These are phyloP conservation scores for Magnaporthiopsis incrustans DNA, from an alignment of 2,329 filamentous ascomycete species.

Conservation along the genomic window DNA sequence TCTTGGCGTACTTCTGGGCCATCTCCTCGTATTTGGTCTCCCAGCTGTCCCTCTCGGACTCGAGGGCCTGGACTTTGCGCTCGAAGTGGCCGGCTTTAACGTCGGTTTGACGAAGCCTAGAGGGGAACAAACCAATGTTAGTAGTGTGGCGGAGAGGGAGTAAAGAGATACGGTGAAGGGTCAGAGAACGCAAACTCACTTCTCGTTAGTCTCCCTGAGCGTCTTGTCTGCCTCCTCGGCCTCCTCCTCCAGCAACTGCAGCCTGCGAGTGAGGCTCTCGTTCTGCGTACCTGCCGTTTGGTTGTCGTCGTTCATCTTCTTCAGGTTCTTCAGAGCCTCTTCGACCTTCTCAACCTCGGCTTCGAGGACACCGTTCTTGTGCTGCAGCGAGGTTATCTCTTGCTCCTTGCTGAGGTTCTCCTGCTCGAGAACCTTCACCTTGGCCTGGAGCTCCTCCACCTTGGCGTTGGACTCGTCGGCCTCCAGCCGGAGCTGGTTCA, in stretches of 20 bases:
- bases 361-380: conserved; percentile 93
- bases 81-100: conserved; percentile 99
- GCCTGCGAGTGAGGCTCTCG: conserved; percentile 82
- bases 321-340: conserved; percentile 71
- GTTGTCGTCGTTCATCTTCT: conserved; percentile 77
- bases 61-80: conserved; percentile 96
- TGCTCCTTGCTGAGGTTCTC: conserved; percentile 96
- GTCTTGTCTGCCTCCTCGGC: conserved; percentile 95
- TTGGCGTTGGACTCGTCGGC: conserved; percentile 76
- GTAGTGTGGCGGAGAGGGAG: conserved; percentile 1
- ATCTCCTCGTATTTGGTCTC: conserved; percentile 98
- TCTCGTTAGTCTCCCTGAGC: conserved; percentile 94
- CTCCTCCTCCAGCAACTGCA: conserved; percentile 96
- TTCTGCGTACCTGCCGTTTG: conserved; percentile 79
- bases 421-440: conserved; percentile 84
- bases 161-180: background rate
- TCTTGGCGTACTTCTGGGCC: conserved; percentile 73
- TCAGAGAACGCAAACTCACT: conserved; percentile 55
- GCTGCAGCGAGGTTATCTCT: conserved; percentile 90
- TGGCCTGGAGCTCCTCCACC: conserved; percentile 78
- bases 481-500: conserved; percentile 90
- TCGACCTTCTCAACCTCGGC: conserved; percentile 89
- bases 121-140: conserved; percentile 13
- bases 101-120: conserved; percentile 94
- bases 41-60: conserved; percentile 87